Evolutionary conservation across 2,329 filamentous ascomycete genomes (phyloP), one percentile per base, ranked within the genome.

Genomic region (Nothophoma quercina): DNA sequence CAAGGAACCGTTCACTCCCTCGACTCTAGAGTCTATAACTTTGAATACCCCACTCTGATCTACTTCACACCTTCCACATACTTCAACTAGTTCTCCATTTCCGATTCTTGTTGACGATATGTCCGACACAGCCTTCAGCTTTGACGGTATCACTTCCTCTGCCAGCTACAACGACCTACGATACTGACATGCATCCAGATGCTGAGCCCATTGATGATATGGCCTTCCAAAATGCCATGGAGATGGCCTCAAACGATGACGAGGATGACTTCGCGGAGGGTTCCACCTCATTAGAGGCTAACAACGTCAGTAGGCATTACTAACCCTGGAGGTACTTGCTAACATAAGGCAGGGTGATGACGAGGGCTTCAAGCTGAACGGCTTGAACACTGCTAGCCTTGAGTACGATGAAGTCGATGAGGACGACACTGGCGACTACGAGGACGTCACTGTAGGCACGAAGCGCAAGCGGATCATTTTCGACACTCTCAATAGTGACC

Each of bases 311-410:
- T 12, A 19, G 44, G 25, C 28, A 2, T 38, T 13, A 3, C 8
- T 9, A 9, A 38, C 2, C 1, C 12, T 21, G 1, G 3, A 22
- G 8, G 30, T 13, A 15, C 22, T 19, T 29, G 26, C 53, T 64
- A 10, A 63, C 40, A 28, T 16, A 2, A 2, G 10, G 6, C 21
- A 64, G 58, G 40, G 44, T 5, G 44, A 62, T 0, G 54, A 61
- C 7, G 59, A 62, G 8, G 58, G 58, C 19, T 59, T 61, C 55
- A 51, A 49, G 36, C 62, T 68, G 15, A 58, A 66, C 26, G 56
- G 49, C 38, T 62, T 43, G 34, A 39, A 36, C 16, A 34, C 51
- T 26, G 38, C 52, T 28, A 45, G 55, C 3, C 33, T 49, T 2
- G 43, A 59, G 2, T 25, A 35, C 1, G 53, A 58, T n/a, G 51